phyloP scores from a whole-genome alignment of 129 eudicot species.

The Silybum marianum region DNA sequence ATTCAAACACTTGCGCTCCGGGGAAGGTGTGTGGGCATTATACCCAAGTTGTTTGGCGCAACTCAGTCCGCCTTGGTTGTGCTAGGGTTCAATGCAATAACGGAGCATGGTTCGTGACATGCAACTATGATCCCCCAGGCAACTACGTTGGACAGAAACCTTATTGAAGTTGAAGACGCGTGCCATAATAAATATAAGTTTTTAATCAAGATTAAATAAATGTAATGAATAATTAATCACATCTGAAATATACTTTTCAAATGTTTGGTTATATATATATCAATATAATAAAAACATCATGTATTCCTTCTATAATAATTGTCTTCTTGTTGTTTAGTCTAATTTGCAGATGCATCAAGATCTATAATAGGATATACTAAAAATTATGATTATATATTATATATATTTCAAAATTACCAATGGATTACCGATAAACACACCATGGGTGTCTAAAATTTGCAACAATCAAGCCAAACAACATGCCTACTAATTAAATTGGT shows the following conservation, averaged over 20 bases:
- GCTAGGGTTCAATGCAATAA: slow-evolving; percentile 43
- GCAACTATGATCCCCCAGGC: slow-evolving; percentile 44
- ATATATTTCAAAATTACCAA: no score
- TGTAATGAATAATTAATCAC: background rate
- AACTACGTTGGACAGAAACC: slow-evolving; percentile 34
- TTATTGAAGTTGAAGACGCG: slow-evolving; percentile 20
- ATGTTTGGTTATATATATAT: background rate
- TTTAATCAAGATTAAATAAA: background rate
- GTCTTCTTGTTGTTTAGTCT: background rate
- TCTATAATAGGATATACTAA: no score
- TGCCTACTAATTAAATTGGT: no score
- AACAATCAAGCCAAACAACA: no score
- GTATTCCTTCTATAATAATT: background rate
- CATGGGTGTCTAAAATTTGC: no score
- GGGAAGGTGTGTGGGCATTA: slow-evolving; percentile 47
- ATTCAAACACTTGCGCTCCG: slow-evolving; percentile 36
- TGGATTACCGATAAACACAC: no score
- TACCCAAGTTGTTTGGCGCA: slow-evolving; percentile 54
- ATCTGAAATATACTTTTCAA: background rate
- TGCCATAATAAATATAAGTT: background rate
- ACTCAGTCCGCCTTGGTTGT: slow-evolving; percentile 46
- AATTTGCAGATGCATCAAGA: background rate
- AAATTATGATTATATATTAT: no score
- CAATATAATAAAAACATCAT: background rate
- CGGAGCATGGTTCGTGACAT: slow-evolving; percentile 35